Base-by-base conservation (phyloP, 306 rosid genomes). In the cucumber (Cucumis sativus) region DNA sequence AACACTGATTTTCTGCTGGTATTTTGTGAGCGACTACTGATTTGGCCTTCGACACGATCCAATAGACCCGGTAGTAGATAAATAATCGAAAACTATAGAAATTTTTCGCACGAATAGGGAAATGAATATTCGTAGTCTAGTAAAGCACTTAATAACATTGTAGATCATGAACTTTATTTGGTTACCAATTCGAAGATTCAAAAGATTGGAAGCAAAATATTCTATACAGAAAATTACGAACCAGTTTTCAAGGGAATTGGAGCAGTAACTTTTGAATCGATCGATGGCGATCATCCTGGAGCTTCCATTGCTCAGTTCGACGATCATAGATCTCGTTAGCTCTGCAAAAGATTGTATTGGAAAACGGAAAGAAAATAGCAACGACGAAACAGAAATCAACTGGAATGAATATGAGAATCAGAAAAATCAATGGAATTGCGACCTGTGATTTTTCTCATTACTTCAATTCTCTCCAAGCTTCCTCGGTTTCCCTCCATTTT, bases 201-300 rank as follows among this genome's bases (percentile, higher is more conserved):
- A 23, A 17, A 49, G 77, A 49, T 28, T 28, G 30, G 30, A 71
- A 71, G 6, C 21, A 62, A 77, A 74, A 11, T 61, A 37, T 8
- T 41, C 25, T 47, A 52, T 0, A 52, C 7, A 16, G 8, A 52
- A 78, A 1, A 56, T 51, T 68, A 4, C 67, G 76, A 83, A 94
- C 98, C 98, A 92, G 71, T 59, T 84, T 75, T 83, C 80, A 15
- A 78, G 21, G 62, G 87, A 79, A 75, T 78, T 25, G 12, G 82
- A 10, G 81, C 98, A 92, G 85, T 89, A 84, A 60, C 76, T 90
- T 70, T 85, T 78, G 83, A 94, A 94, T 11, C 95, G 96, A 68
- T 90, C 74, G 37, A 94, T 83, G 78, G 80, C 77, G 60, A 94
- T 85, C 13, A 65, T 75, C 73, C 92, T 92, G 25, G 96, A 88